Base-by-base conservation (phyloP, 139 green algal genomes). In the Trebouxia sp. region DNA sequence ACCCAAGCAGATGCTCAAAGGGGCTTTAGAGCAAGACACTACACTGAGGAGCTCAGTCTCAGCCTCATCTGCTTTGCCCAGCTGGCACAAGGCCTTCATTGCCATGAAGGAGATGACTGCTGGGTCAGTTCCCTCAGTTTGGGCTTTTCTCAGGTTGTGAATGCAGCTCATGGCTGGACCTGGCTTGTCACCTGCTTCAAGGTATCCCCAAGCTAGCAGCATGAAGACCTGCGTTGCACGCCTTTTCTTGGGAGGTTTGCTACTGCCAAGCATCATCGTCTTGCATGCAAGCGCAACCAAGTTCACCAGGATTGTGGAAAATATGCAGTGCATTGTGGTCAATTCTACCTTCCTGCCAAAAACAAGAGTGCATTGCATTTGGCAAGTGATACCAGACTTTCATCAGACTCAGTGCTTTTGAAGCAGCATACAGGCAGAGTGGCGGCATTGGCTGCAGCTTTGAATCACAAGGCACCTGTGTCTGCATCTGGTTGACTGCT, bases 11-110 rank as follows among this genome's bases (percentile, higher is more conserved):
- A 65, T 43, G 1, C 9, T 26, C 0, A 38, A 11, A 22, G 77
- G 62, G 7, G 55, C 77, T 32, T 74, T 30, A 24, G 43, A 42
- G 51, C 41, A 38, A 56, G 76, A 43, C 6, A 70, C 76, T 3
- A 81, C 22, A n/a, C 37, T 65, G 20, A 81, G 53, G 35, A 81
- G 39, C 76, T 81, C 76, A 41, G 76, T 47, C 24, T 81, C 76
- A 10, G 76, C 76, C 37, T 81, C 35, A 15, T 81, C 51, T 1
- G 26, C 22, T 7, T 72, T 30, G 43, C 48, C 76, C 32, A 81
- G 37, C 53, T 81, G 76, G 22, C 41, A 74, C 15, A 81, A 53
- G 20, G 76, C 76, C 30, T 74, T 42, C 22, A 81, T 45, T 24
- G 76, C 76, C 32, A 62, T 28, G 12, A 72, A 53, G 35, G 38